phyloP scores from a whole-genome alignment of 2,329 filamentous ascomycete species.

The Periconia macrospinosa region DNA sequence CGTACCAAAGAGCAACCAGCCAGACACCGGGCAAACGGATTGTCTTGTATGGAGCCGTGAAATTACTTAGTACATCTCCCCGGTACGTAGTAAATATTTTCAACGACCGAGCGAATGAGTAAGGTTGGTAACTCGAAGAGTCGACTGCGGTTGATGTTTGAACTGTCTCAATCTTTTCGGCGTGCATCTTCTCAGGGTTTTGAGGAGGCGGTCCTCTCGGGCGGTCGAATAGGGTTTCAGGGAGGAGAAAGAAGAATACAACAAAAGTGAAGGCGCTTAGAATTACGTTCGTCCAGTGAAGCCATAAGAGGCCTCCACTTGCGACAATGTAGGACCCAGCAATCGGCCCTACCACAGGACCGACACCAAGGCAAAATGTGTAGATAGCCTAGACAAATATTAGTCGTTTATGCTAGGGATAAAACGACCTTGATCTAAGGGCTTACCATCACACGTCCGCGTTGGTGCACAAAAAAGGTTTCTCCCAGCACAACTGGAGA shows the following conservation, averaged over 20 bases:
- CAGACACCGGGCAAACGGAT: constrained; percentile 46
- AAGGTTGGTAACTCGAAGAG: constrained; percentile 21
- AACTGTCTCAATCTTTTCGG: constrained; percentile 19
- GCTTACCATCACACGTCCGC: constrained; percentile 44
- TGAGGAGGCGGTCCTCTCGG: constrained; percentile 12
- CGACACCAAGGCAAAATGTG: constrained; percentile 43
- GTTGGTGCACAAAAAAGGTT: constrained; percentile 47
- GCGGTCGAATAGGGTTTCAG: constrained; percentile 46
- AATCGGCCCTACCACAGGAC: constrained; percentile 44
- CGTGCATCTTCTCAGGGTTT: constrained; percentile 14
- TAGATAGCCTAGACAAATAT: constrained; percentile 39
- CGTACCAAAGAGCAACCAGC: constrained; percentile 47
- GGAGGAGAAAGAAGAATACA: constrained; percentile 40
- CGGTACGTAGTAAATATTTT: constrained; percentile 36
- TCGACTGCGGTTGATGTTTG: constrained; percentile 14
- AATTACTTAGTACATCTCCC: constrained; percentile 36
- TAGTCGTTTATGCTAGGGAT: background rate
- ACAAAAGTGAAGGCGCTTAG: constrained; percentile 35
- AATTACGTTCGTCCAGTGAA: constrained; percentile 47
- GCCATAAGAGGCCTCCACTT: constrained; percentile 37
- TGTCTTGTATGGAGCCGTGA: constrained; percentile 41
- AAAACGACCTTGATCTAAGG: background rate
- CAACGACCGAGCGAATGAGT: constrained; percentile 41
- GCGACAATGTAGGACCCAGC: constrained; percentile 47
- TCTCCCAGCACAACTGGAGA: constrained; percentile 46